Base-by-base conservation (phyloP, 1,139 yeast genomes). In the Eremothecium cymbalariae region DNA sequence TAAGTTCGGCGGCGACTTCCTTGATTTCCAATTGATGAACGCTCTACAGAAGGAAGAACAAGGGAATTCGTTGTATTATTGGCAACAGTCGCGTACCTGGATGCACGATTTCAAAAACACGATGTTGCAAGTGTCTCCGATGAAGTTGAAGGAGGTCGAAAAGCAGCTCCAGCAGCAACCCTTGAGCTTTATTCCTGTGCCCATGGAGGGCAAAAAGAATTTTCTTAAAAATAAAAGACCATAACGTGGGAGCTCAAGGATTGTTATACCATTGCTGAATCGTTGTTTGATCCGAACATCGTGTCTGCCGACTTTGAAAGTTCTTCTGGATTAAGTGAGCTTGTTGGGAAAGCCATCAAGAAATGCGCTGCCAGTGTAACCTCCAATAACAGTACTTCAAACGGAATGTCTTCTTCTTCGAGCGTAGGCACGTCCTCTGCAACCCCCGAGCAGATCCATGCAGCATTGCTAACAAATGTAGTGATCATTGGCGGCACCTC, bases 401-500 rank as follows among this genome's bases (percentile, higher is more conserved):
- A 13, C 6, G 31, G 34, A 18, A 18, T 32, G 12, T 31, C 8
- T 19, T 19, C 21, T 19, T 7, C 9, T 8, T 19, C 21, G 21
- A 9, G 8, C 8, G 21, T 9, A 9, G 21, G 8, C 7, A 19
- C 21, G 7, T 18, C 30, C 12, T 16, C 30, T n/a, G 50, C 39
- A 36, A 40, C 46, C 18, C 38, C 48, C 8, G 50, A 46, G 29
- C 50, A 46, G 29, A 42, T 43, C 18, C 44, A 44, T 34, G 44
- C 54, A 12, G 39, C 45, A 14, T 38, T 70, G 31, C 53, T 78
- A 34, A 65, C 73, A n/a, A 78, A 76, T 50, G 70, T 80, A 8
- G 68, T 81, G 25, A 64, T 81, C 34, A 77, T 82, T 4, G 90
- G 93, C 21, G 76, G 79, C 7, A 59, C 75, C 1, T 70, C 85